Evolutionary conservation across 495 filamentous ascomycete genomes (phyloP).

Genomic region (Annulohypoxylon nitens): DNA sequence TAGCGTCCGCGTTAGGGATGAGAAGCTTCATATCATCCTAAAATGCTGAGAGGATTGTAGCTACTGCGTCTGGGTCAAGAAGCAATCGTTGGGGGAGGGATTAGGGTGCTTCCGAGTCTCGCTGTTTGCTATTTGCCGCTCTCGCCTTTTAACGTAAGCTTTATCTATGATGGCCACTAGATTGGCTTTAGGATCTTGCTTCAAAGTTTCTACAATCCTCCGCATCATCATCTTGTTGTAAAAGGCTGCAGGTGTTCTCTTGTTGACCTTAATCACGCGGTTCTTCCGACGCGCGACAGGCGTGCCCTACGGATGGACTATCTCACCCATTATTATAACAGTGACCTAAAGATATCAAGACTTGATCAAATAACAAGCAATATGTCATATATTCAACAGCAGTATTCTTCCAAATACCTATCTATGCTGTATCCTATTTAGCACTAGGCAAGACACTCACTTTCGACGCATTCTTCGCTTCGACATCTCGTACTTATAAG

Average conservation of each 20-base stretch:
- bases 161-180: constrained; percentile 1
- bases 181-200: constrained; percentile 4
- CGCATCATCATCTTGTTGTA: constrained; percentile 1
- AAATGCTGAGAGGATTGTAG: constrained; percentile 1
- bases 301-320: background rate
- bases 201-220: constrained; percentile 7
- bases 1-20: background rate
- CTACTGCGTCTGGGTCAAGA: too few relatives aligned
- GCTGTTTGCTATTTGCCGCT: constrained; percentile 1
- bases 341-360: background rate
- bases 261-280: background rate
- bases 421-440: background rate
- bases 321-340: constrained; percentile 5
- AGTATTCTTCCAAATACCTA: background rate
- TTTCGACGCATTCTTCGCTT: constrained; percentile 1
- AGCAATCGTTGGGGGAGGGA: too few relatives aligned
- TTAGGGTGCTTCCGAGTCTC: too few relatives aligned
- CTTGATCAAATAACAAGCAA: too few relatives aligned
- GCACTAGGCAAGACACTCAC: background rate
- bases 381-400: too few relatives aligned
- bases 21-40: constrained; percentile 4
- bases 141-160: background rate
- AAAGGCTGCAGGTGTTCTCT: constrained; percentile 1
- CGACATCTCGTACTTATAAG: background rate
- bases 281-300: constrained; percentile 4